Evolutionary conservation across 2,329 filamentous ascomycete species (phyloP).

Genomic region (Aspergillus pseudotamarii): DNA sequence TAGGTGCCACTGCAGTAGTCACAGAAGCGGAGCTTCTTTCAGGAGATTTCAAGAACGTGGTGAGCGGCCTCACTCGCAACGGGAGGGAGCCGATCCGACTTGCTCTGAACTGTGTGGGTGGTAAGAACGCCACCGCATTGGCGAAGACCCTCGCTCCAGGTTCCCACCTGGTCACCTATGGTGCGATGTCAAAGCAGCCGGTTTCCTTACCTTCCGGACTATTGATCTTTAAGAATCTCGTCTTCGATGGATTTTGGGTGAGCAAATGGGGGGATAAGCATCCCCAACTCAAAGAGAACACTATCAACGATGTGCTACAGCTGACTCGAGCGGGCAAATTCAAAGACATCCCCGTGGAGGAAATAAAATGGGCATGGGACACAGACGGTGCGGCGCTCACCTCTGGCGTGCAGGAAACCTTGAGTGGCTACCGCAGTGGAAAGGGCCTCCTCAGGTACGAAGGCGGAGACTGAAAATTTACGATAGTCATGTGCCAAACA

Average conservation of each 20-base stretch:
- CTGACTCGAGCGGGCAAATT: conserved; percentile 77
- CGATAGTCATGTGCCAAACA: conserved; percentile 19
- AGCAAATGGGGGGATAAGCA: conserved; percentile 83
- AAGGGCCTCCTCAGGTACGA: conserved; percentile 90
- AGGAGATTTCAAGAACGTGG: conserved; percentile 50
- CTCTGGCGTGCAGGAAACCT: conserved; percentile 76
- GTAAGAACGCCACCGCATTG: conserved; percentile 77
- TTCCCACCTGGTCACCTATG: conserved; percentile 86
- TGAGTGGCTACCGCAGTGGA: conserved; percentile 80
- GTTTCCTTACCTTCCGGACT: conserved; percentile 78
- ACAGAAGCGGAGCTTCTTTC: conserved; percentile 61
- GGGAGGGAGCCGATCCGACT: conserved; percentile 73
- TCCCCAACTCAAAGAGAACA: conserved; percentile 71
- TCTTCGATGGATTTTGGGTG: conserved; percentile 93
- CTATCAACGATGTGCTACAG: conserved; percentile 81
- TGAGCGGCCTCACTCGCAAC: conserved; percentile 70
- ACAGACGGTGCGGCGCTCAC: conserved; percentile 71
- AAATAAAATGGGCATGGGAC: conserved; percentile 81
- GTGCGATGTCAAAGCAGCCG: conserved; percentile 90
- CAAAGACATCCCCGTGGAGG: conserved; percentile 77
- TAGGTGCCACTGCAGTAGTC: conserved; percentile 67
- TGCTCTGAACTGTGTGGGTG: conserved; percentile 91
- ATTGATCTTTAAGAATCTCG: conserved; percentile 90
- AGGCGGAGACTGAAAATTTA: conserved; percentile 36
- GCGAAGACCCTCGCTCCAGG: conserved; percentile 71